Base-by-base conservation (phyloP, 148 eudicot species). In the Limonium bicolor region DNA sequence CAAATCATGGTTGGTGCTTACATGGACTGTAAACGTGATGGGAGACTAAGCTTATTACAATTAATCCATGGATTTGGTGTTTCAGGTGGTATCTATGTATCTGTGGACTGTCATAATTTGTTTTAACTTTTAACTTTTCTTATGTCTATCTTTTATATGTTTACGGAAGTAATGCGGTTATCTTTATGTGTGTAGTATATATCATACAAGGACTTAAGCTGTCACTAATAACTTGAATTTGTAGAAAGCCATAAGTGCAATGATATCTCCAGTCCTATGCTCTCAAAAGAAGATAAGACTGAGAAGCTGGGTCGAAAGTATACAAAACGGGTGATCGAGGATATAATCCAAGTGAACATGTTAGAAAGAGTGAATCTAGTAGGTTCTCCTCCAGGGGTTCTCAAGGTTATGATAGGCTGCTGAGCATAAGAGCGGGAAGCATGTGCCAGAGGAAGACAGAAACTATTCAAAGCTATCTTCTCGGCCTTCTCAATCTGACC, bases 371-470 rank as follows among this genome's bases (percentile, higher is more conserved):
- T 63, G 78, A 76, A 46, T 59, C 82, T 15, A 54, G 68, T 50
- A 68, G 72, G 53, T 48, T 61, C 36, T 63, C 71, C 20, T 70
- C 74, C 11, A 73, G 68, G 63, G 59, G 68, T 42, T 56, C 72
- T 41, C 61, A 58, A 48, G 36, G 31, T 49, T 53, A 63, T 54
- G 50, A 41, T 54, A 68, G 74, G 69, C 76, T 69, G 78, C 65
- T 25, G 42, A 61, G 32, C 10, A 35, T 27, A 72, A 66, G 49
- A 64, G 50, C 50, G 83, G 69, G 24, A 86, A 63, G 61, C 22
- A 51, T 59, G 71, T 46, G 8, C 76, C 78, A 50, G 84, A 65
- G 47, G 75, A 72, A 36, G 78, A 66, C 26, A 69, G 73, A 55
- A 57, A 61, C 36, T 63, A 61, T 62, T 53, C 67, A n/a, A 74